Evolutionary conservation across 352 stramenopile species (phyloP).

Genomic region (Globisporangium radiosum): DNA sequence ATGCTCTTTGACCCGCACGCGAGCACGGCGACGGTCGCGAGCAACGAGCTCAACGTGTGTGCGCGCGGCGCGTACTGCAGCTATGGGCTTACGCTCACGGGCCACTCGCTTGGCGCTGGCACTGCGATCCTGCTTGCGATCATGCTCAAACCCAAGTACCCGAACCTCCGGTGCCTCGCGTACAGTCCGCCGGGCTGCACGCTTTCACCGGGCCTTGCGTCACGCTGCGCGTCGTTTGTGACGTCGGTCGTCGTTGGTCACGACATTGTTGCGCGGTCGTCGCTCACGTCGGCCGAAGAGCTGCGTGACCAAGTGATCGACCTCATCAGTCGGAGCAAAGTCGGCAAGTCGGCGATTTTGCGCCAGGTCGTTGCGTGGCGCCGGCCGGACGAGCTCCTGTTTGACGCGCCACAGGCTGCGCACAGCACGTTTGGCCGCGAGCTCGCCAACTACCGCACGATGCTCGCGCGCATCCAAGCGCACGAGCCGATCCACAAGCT

Average conservation of each 20-base stretch:
- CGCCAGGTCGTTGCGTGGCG: conserved; percentile 76
- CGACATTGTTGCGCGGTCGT: conserved; percentile 80
- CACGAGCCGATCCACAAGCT: conserved; percentile 76
- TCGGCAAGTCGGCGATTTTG: conserved; percentile 77
- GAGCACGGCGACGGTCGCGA: conserved; percentile 26
- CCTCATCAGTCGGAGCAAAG: conserved; percentile 80
- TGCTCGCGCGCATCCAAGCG: conserved; percentile 77
- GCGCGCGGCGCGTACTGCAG: conserved; percentile 50
- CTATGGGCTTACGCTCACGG: conserved; percentile 70
- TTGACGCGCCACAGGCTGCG: conserved; percentile 24
- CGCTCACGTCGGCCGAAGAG: conserved; percentile 63
- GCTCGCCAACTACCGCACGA: conserved; percentile 76
- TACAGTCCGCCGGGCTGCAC: conserved; percentile 77
- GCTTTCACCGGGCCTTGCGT: conserved; percentile 61
- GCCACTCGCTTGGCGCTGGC: conserved; percentile 76
- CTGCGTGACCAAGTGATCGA: conserved; percentile 80
- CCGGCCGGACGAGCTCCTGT: conserved; percentile 66
- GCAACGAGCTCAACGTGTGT: conserved; percentile 54
- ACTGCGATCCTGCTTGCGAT: conserved; percentile 70
- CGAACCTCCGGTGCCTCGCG: conserved; percentile 72
- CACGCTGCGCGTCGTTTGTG: conserved; percentile 53
- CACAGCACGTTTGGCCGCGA: conserved; percentile 46
- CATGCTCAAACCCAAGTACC: conserved; percentile 74
- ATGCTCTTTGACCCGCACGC: conserved; percentile 78
- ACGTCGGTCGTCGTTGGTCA: conserved; percentile 76